Conservation (phyloP, 805 yeast genomes). For the Kodamaea nitidulidarum region DNA sequence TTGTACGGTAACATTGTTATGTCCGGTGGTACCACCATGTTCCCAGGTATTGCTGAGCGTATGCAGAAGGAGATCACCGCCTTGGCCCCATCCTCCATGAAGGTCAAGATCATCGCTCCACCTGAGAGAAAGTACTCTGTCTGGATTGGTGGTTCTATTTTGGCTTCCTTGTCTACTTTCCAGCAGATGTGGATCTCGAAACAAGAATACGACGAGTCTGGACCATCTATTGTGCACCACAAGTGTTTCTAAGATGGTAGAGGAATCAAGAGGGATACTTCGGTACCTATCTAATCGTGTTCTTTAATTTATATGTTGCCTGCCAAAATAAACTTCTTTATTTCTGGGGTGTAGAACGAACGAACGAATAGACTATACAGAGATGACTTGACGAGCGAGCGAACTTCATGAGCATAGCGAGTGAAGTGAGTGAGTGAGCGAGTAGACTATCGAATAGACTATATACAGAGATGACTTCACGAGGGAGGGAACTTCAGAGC, state of each 20-base stretch:
- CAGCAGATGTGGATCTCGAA: constrained; percentile 99
- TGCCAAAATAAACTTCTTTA: constrained; percentile 2
- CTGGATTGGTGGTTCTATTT: constrained; percentile 99
- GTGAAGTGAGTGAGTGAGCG: no score
- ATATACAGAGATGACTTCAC: no score
- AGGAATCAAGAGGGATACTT: constrained; percentile 2
- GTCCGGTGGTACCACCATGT: constrained; percentile 99
- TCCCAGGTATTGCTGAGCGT: constrained; percentile 99
- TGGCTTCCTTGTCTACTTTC: constrained; percentile 98
- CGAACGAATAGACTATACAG: no score
- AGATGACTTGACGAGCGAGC: no score
- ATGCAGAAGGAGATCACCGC: constrained; percentile 99
- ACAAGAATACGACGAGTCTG: constrained; percentile 99
- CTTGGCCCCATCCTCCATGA: constrained; percentile 99
- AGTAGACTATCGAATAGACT: no score
- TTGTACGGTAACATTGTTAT: constrained; percentile 98
- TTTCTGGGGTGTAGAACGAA: not conserved
- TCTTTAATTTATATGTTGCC: constrained; percentile 8
- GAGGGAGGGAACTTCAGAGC: no score
- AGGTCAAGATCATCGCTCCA: constrained; percentile 98
- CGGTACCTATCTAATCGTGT: constrained; percentile 6
- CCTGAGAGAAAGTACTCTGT: constrained; percentile 99
- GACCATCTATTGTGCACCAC: constrained; percentile 98
- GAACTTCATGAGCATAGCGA: no score
- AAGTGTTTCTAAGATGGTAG: constrained; percentile 69